Conservation (phyloP, 2,329 filamentous ascomycete species). For the Alternaria sp. region DNA sequence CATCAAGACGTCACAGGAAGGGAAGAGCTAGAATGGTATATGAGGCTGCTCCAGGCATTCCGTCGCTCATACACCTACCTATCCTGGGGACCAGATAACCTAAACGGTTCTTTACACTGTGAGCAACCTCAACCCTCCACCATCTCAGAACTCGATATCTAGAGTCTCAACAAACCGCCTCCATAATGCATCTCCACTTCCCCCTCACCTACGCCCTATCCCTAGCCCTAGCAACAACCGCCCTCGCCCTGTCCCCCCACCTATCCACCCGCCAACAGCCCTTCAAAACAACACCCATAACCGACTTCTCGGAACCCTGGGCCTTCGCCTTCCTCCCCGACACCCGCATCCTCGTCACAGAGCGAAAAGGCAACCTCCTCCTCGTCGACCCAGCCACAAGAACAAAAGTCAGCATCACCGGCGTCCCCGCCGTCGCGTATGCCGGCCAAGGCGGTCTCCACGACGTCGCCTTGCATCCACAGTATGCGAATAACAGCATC, state of each 20-base stretch:
- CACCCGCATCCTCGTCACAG: background rate
- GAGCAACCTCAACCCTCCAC: background rate
- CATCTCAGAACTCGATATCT: background rate
- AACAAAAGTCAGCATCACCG: background rate
- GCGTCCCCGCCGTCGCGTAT: background rate
- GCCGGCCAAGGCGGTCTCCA: background rate
- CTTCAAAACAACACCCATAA: background rate
- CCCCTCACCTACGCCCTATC: too few species aligned
- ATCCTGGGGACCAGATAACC: background rate
- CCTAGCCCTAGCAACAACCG: background rate
- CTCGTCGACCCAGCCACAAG: background rate
- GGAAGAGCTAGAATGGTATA: background rate
- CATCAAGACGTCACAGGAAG: background rate
- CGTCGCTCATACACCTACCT: background rate
- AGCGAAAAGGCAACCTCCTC: background rate
- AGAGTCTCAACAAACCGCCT: background rate
- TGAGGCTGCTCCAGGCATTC: background rate
- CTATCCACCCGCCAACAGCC: background rate
- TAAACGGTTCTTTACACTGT: background rate
- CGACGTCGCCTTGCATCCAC: accelerated
- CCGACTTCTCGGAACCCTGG: background rate
- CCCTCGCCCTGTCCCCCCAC: background rate
- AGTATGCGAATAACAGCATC: background rate
- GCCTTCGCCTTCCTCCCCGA: background rate
- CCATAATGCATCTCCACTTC: background rate